Evolutionary conservation across 2,329 filamentous ascomycete species (phyloP), one percentile per base, ranked within the genome.

Genomic region (Chaetomium olivaceum): DNA sequence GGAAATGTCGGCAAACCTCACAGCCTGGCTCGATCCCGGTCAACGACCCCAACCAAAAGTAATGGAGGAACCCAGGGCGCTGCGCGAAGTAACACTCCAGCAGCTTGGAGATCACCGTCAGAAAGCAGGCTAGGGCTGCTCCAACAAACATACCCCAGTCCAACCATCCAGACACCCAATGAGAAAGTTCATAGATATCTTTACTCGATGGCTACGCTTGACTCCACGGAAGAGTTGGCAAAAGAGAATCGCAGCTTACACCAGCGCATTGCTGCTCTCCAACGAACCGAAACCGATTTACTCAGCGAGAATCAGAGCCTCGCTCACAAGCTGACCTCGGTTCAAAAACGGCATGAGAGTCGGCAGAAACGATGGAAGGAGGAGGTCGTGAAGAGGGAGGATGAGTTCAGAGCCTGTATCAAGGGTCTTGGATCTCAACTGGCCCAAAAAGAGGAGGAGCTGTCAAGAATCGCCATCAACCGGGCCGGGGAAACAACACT

Each of bases 251-350:
- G 67, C 33, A 67, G 65, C 46, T 29, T 71, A 7, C 67, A 70
- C 16, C 68, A 71, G 21, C 67, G 69, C 11, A 62, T 71, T 8
- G 52, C 69, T 2, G 69, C 63, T 12, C 62, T 71, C 3, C 69
- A 71, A 29, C 58, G 68, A 4, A 67, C 50, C 11, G 69, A 71
- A 31, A 59, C 55, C 21, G 67, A 68, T 6, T 14, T 71, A 4
- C 57, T 70, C 21, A 59, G 48, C 4, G 66, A 71, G 9, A 70
- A 67, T 27, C 69, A 70, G n/a, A 51, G 63, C 0, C 63, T 70
- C 3, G 39, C 29, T 11, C 57, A 54, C 19, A 66, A 63, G 8
- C 25, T 69, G 16, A 19, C 63, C 2, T 54, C 56, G 0, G 23
- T 52, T 6, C 59, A 67, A 23, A 58, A 66, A 23, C 65, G 63